A percentile compares a stretch with the other conserved stretches of the same genome.
These are phyloP conservation scores for Starmerella apis DNA, from an alignment of 805 yeast genomes.

Conservation along the genomic window DNA sequence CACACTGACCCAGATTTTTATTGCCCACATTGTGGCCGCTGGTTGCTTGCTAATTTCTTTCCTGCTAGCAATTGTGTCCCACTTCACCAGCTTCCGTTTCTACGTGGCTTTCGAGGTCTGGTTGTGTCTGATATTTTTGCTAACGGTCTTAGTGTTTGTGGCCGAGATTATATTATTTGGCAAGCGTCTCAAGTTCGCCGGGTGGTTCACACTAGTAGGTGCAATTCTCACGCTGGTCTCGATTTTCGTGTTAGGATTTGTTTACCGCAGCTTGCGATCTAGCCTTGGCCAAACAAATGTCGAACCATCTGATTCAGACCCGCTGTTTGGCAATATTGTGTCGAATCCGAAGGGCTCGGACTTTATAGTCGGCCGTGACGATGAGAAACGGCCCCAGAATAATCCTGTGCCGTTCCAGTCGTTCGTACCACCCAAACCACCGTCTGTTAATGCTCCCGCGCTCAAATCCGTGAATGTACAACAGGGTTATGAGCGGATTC, in stretches of 20 bases:
- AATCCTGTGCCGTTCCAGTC: conserved; percentile 7
- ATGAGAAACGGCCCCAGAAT: conserved; percentile 17
- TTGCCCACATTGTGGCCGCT: conserved; percentile 58
- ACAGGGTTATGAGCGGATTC: conserved; percentile 5
- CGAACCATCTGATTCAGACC: conserved; percentile 4
- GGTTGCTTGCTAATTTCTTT: conserved; percentile 44
- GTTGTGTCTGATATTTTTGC: conserved; percentile 57
- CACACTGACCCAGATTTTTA: conserved; percentile 44
- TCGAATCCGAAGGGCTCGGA: conserved; percentile 4
- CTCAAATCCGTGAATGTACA: conserved; percentile 5
- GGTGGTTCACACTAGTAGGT: conserved; percentile 71
- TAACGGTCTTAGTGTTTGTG: conserved; percentile 61
- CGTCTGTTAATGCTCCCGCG: not conserved
- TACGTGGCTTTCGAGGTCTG: conserved; percentile 46
- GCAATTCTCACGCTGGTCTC: conserved; percentile 54
- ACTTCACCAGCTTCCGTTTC: conserved; percentile 35
- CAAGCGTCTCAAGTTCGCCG: conserved; percentile 66
- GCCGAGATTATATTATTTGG: conserved; percentile 73
- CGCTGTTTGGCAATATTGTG: conserved; percentile 8
- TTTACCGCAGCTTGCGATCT: conserved; percentile 51
- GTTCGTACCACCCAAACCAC: conserved; percentile 9
- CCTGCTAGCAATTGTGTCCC: conserved; percentile 35
- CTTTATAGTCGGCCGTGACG: conserved; percentile 18
- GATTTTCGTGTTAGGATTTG: conserved; percentile 57
- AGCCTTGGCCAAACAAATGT: conserved; percentile 25